Conservation (phyloP, 208 protist species). For the Herpetomonas tarakana region DNA sequence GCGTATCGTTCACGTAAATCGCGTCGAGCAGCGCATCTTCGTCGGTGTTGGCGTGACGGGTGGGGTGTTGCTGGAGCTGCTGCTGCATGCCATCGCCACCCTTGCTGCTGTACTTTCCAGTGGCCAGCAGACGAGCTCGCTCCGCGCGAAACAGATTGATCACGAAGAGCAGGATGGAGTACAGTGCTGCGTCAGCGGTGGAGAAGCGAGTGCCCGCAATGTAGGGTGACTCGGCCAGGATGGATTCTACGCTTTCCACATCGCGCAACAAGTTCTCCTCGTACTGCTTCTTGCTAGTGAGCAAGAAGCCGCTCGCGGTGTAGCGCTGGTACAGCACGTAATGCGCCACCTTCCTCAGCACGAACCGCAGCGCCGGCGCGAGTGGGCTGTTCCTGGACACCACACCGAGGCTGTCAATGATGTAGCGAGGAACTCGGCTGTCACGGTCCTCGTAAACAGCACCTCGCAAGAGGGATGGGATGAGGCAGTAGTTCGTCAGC, state of each 20-base stretch:
- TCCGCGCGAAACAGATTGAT: constrained; percentile 2
- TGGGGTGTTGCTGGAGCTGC: constrained; percentile 7
- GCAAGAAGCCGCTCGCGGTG: constrained; percentile 3
- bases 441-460: background rate
- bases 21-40: background rate
- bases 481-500: constrained; percentile 18
- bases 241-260: constrained; percentile 15
- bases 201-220: background rate
- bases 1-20: constrained; percentile 11
- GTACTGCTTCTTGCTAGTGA: constrained; percentile 15
- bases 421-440: background rate
- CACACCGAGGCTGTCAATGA: background rate
- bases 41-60: constrained; percentile 2
- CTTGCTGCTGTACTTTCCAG: background rate
- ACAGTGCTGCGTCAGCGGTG: constrained; percentile 10
- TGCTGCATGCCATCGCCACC: constrained; percentile 16
- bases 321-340: constrained; percentile 3
- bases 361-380: background rate
- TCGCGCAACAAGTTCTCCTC: constrained; percentile 16
- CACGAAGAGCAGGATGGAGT: constrained; percentile 8
- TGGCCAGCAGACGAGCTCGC: background rate
- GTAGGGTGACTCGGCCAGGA: constrained; percentile 11
- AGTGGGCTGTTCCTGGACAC: background rate
- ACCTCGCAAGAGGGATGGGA: constrained; percentile 6
- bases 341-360: background rate